A percentile compares a stretch with the other conserved stretches of the same genome.
phyloP scores from a whole-genome alignment of 2,329 filamentous ascomycete species.

The Fusarium sacchari region DNA sequence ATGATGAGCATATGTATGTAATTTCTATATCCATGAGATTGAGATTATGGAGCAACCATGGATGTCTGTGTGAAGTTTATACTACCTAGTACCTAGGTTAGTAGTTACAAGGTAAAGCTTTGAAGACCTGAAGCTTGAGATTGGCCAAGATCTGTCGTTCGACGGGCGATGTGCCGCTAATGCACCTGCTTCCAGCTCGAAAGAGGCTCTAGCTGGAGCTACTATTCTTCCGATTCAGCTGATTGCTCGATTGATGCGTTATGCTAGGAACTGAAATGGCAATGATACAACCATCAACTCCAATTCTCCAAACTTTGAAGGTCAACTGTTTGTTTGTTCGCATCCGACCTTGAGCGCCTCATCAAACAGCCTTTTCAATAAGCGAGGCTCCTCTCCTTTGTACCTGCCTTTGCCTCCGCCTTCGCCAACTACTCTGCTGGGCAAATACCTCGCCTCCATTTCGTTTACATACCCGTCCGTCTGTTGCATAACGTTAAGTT shows the following conservation, averaged over 20 bases:
- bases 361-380: neutral
- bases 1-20: conserved; percentile 23
- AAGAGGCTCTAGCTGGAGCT: conserved; percentile 36
- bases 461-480: conserved; percentile 26
- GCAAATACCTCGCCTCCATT: conserved; percentile 18
- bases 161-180: conserved; percentile 26
- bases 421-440: neutral
- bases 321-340: neutral
- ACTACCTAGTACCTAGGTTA: no score
- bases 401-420: neutral
- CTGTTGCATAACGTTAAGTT: conserved; percentile 25
- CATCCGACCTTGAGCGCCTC: neutral
- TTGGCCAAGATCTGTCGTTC: neutral
- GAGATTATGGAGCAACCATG: conserved; percentile 11
- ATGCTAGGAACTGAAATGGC: neutral
- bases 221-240: conserved; percentile 36
- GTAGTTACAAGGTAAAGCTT: neutral
- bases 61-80: neutral
- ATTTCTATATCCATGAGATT: conserved; percentile 12
- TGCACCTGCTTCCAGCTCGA: conserved; percentile 21
- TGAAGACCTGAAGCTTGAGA: conserved; percentile 1
- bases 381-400: conserved; percentile 12
- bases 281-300: neutral
- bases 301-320: conserved; percentile 3
- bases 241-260: conserved; percentile 13